Base-by-base conservation (phyloP, 2,329 filamentous ascomycete genomes). In the Bimuria novae-zelandiae region DNA sequence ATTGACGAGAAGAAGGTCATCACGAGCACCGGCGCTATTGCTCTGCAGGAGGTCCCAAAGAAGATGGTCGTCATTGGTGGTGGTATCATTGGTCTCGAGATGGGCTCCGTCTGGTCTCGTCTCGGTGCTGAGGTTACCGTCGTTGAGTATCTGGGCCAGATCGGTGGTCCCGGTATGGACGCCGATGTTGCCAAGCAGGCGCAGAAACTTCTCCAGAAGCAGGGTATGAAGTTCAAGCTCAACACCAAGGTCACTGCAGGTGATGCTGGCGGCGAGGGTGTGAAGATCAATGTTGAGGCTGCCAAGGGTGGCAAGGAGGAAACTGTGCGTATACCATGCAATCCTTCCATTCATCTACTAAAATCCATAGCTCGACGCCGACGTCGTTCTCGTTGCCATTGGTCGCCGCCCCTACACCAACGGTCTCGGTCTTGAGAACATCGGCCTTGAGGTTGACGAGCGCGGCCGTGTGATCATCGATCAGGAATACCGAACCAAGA, bases 1-100 rank as follows among this genome's bases (percentile, higher is more conserved):
- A 90, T 99, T 70, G 94, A 99, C 71, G 94, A 99, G 86, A 91
- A 97, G 88, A 90, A 90, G 75, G 91, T 99, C 68, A 86, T 99
- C 72, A 96, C 92, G 68, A 97, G 92, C 81, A 99, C 94, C 48
- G 94, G 94, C 62, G 94, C 94, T 62, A 88, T 99, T 71, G 84
- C 92, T 35, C 83, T 99, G 56, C 83, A 90, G 69, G 84, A 96
- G 81, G 89, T 99, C 32, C 94, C 94, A 37, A 92, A 97, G 83
- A 94, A 90, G 79, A 89, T 99, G 89, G 82, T 95, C 60, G 94
- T 99, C 68, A 97, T 99, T 73, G 94, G 94, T 66, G 94, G 94
- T 74, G 94, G 94, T 76, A 99, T 99, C 76, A 99, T 99, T 71
- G 94, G 94, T 74, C 86, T 99, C 36, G 94, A 99, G 80, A 99